Evolutionary conservation across 164 flowering plant genomes (phyloP).

Genomic region (Aristolochia fimbriata): DNA sequence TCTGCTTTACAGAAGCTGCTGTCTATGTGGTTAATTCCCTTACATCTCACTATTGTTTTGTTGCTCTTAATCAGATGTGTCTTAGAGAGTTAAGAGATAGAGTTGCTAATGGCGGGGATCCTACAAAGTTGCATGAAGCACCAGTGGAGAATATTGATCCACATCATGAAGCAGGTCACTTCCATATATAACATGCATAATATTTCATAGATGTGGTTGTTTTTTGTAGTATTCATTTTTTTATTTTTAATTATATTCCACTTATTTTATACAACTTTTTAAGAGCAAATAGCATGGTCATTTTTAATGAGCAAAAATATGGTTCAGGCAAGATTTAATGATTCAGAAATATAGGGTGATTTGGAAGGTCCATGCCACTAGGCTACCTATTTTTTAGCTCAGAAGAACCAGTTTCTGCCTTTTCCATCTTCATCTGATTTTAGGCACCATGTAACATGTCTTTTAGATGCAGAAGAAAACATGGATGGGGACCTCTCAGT

Average conservation of each 20-base stretch:
- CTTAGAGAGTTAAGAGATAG: constrained; percentile 60
- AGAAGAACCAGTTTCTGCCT: no score
- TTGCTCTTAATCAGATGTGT: constrained; percentile 29
- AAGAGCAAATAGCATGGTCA: background rate
- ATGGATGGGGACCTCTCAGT: constrained; percentile 18
- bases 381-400: background rate
- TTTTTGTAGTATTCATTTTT: background rate
- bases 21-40: no score
- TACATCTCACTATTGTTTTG: no score
- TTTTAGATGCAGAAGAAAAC: background rate
- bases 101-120: constrained; percentile 79
- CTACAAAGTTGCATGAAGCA: constrained; percentile 55
- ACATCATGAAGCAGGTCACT: constrained; percentile 42
- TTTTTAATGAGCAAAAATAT: background rate
- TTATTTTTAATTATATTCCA: background rate
- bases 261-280: background rate
- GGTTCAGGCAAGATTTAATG: background rate
- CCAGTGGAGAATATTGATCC: constrained; percentile 26
- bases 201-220: background rate
- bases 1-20: no score
- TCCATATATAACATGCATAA: background rate
- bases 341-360: background rate
- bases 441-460: background rate
- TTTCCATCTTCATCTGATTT: background rate
- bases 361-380: background rate